A percentile compares a stretch with the other conserved stretches of the same genome.
Conservation (phyloP, 2,329 filamentous ascomycete genomes). For the Exophiala bonariae region DNA sequence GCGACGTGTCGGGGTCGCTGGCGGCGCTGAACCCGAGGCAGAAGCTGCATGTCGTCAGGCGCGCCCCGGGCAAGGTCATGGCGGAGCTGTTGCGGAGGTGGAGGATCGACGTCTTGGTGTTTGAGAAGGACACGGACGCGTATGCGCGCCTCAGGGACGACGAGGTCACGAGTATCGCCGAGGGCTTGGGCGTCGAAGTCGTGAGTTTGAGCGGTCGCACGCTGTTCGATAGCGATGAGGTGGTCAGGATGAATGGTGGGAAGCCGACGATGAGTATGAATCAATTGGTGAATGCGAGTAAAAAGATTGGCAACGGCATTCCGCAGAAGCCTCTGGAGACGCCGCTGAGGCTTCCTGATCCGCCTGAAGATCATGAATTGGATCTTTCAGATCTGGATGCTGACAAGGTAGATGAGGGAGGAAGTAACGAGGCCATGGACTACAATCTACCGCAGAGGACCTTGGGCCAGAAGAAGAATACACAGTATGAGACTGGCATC, state of each 20-base stretch:
- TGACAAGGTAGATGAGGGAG: slow-evolving; percentile 41
- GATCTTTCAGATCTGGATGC: slow-evolving; percentile 47
- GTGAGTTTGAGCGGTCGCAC: slow-evolving; percentile 64
- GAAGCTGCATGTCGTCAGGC: slow-evolving; percentile 68
- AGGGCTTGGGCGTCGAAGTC: slow-evolving; percentile 66
- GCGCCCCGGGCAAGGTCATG: slow-evolving; percentile 66
- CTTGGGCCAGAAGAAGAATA: slow-evolving; percentile 45
- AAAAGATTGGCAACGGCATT: slow-evolving; percentile 48
- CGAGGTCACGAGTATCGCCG: slow-evolving; percentile 58
- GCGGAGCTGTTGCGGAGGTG: slow-evolving; percentile 72
- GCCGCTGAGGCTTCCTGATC: slow-evolving; percentile 62
- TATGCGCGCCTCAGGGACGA: slow-evolving; percentile 68
- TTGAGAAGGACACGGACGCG: slow-evolving; percentile 76
- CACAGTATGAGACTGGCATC: slow-evolving; percentile 56
- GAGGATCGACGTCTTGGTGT: slow-evolving; percentile 73
- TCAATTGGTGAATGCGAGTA: slow-evolving; percentile 64
- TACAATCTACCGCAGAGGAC: slow-evolving; percentile 60
- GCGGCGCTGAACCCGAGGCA: slow-evolving; percentile 68
- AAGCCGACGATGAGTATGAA: slow-evolving; percentile 74
- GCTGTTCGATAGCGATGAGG: slow-evolving; percentile 70
- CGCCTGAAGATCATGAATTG: slow-evolving; percentile 54
- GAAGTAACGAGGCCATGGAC: slow-evolving; percentile 55
- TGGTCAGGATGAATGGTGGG: slow-evolving; percentile 64
- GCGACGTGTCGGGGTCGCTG: slow-evolving; percentile 65
- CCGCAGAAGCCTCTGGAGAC: slow-evolving; percentile 62